These are phyloP conservation scores for Volvox reticuliferus DNA, from an alignment of 139 green algal genomes.

Conservation along the genomic window DNA sequence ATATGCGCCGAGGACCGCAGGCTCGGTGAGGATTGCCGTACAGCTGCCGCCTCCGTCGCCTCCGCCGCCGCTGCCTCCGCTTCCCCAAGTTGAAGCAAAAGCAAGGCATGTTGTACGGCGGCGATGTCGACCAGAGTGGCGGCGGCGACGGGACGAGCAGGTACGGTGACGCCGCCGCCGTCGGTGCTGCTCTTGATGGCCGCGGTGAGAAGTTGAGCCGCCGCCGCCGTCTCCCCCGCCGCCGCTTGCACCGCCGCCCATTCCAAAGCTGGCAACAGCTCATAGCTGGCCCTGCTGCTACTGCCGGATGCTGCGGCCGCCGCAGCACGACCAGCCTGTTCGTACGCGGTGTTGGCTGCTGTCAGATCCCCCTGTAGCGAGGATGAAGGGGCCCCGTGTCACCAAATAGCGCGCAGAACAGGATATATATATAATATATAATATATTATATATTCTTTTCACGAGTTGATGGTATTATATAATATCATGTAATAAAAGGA, in stretches of 20 bases:
- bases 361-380: background rate
- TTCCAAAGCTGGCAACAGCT: constrained; percentile 13
- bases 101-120: background rate
- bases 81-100: constrained; percentile 25
- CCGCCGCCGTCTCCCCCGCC: background rate
- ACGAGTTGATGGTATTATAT: too few species aligned
- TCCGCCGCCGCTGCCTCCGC: background rate
- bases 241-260: constrained; percentile 8
- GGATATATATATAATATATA: too few species aligned
- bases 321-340: background rate
- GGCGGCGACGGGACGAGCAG: background rate
- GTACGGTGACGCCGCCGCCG: background rate
- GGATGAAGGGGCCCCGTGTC: too few species aligned
- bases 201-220: background rate
- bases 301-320: background rate
- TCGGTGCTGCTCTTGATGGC: background rate
- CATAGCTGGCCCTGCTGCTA: background rate
- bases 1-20: background rate
- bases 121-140: background rate
- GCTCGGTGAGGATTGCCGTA: background rate
- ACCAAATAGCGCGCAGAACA: too few species aligned
- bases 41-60: background rate
- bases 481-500: too few species aligned
- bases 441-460: too few species aligned
- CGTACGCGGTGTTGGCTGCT: constrained; percentile 12